Evolutionary conservation across 164 flowering plant species (phyloP), one percentile per base, ranked within the genome.

Genomic region (Berberis thunbergii): DNA sequence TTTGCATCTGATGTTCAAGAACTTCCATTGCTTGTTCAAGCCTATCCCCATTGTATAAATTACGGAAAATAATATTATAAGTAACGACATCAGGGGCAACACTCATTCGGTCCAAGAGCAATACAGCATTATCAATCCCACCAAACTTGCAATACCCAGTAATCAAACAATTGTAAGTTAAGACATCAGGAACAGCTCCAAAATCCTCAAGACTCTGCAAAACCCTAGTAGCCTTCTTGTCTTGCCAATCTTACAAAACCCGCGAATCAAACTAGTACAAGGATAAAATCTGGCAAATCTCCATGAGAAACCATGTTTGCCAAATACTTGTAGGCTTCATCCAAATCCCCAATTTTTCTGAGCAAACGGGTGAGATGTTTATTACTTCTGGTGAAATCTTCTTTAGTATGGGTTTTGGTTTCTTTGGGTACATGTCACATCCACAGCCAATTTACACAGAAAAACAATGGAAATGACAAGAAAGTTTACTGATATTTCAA

Each of bases 21-120:
- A 87, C 86, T 49, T 83, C 80, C 87, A 83, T 88, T 2, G 96
- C 96, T 72, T 84, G 82, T 61, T 83, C 79, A 68, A 88, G 57
- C 49, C 81, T 85, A 57, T 91, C 91, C 63, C 77, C 63, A 63
- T 83, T 84, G 71, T 94, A 88, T 65, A 91, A 69, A 40, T 78
- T 65, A 8, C 91, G 85, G 61, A 91, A 60, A n/a, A 91, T 85
- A 2, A 94, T 86, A 63, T 88, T 91, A 49, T 84, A 88, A 0
- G 97, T 91, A 12, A 91, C 96, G 44, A 88, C 90, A 75, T 88
- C 94, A 0, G 96, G 91, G 7, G 87, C 77, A 45, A 87, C 85
- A 63, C 82, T 81, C 96, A 88, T 91, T 50, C 79, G 75, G 10
- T 88, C 96, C 65, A 86, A 70, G 13, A 91, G 65, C 54, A 39